Conservation (phyloP, 2,329 filamentous ascomycete species). For the Cladosporium sp. region DNA sequence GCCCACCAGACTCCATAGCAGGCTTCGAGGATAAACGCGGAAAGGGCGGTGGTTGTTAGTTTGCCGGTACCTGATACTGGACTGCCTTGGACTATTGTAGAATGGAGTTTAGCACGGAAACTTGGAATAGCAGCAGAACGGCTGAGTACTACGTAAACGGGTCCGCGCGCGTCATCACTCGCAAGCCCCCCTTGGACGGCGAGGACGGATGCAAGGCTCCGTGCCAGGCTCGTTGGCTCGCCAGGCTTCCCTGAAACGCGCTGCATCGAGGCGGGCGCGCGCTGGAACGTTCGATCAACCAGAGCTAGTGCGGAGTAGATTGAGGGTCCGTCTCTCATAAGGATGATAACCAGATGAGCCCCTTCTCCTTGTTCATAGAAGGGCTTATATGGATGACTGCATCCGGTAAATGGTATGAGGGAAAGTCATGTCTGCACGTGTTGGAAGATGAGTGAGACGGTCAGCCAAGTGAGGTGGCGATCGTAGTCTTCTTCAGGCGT, state of each 20-base stretch:
- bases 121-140: neutral
- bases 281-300: neutral
- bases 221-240: neutral
- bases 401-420: too few relatives aligned
- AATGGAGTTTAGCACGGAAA: neutral
- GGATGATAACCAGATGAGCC: too few relatives aligned
- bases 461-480: too few relatives aligned
- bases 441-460: too few relatives aligned
- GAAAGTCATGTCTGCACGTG: too few relatives aligned
- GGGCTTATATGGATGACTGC: too few relatives aligned
- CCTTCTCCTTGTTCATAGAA: too few relatives aligned
- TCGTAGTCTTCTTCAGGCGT: too few relatives aligned
- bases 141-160: neutral
- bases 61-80: neutral
- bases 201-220: neutral
- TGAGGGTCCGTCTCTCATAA: too few relatives aligned
- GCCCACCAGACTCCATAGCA: constrained; percentile 1
- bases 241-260: neutral
- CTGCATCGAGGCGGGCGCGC: neutral
- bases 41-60: neutral
- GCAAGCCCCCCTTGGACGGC: too few relatives aligned
- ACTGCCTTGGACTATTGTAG: neutral
- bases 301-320: too few relatives aligned
- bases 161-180: neutral
- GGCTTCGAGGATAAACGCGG: too few relatives aligned